Base-by-base conservation (phyloP, 257 asterid species). In the Solanum corneliomulleri region DNA sequence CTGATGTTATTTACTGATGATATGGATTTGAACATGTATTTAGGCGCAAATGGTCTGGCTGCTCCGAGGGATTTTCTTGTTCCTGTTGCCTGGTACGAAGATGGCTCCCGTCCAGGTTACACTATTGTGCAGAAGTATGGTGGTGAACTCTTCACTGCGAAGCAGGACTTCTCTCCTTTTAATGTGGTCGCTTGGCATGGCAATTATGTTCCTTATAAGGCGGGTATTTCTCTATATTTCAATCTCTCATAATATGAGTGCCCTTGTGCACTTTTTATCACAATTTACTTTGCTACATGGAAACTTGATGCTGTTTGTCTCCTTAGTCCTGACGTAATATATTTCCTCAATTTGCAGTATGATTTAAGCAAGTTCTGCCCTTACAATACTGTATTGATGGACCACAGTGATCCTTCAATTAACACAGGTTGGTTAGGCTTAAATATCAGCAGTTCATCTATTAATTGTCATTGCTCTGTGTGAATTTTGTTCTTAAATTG, bases 161-260 rank as follows among this genome's bases (percentile, higher is more conserved):
- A 93, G 88, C 99, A 96, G 89, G 97, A 95, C 89, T 97, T 97
- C 90, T 96, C 99, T 87, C 99, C 98, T 62, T 97, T 97, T 92
- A 97, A 97, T 89, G 99, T 97, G 88, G 97, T 93, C 49, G 98
- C 99, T 21, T 97, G 99, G 99, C 99, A 96, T 90, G 99, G 99
- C 66, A 97, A 95, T 89, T 97, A 97, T 87, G 94, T 86, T 56
- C 99, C 99, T 31, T 97, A 92, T 88, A 97, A 96, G 99, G 99
- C 93, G 88, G 21, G 62, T 72, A 39, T 42, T 69, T 85, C 83
- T 69, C 87, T 21, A 14, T 23, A 69, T 66, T 39, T 60, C 52
- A 20, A 18, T 80, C 85, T 49, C 85, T 81, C 81, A 66, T 64
- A 68, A 31, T 66, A 31, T 49, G 75, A 49, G 42, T 11, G 21